These are phyloP conservation scores for Phylloporus rhodoxanthus DNA, from an alignment of 768 basidiomycete species.

Conservation along the genomic window DNA sequence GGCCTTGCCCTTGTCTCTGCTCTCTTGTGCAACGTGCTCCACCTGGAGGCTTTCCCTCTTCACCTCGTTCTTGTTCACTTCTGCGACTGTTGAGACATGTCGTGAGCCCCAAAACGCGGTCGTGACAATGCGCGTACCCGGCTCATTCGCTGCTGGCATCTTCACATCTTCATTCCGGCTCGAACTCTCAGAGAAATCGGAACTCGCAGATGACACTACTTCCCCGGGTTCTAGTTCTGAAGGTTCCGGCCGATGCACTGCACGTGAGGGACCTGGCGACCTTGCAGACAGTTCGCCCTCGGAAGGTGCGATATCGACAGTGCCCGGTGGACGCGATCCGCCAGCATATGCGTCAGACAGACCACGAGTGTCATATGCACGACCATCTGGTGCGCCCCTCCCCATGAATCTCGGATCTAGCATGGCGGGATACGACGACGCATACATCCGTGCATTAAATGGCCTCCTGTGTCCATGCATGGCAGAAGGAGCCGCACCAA, in stretches of 20 bases:
- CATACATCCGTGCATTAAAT: constrained; percentile 1
- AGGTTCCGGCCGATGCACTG: not conserved
- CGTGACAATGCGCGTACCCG: constrained; percentile 6
- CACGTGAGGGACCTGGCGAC: not conserved
- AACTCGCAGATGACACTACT: constrained; percentile 19
- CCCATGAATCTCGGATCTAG: constrained; percentile 11
- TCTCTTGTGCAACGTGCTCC: not conserved
- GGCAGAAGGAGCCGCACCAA: constrained; percentile 12
- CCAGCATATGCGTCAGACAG: not conserved
- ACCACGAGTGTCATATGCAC: not conserved
- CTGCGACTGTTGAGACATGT: not conserved
- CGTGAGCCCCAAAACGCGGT: not conserved
- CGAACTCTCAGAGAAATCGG: constrained; percentile 22
- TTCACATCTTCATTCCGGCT: constrained; percentile 17
- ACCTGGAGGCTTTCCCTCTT: not conserved
- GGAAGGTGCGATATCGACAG: not conserved
- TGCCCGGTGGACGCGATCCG: not conserved
- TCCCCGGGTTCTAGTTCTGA: constrained; percentile 24
- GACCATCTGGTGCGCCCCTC: not conserved
- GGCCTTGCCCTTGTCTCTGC: constrained; percentile 7
- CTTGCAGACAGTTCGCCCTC: constrained; percentile 5
- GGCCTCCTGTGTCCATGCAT: not conserved
- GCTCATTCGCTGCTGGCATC: not conserved
- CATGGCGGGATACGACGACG: constrained; percentile 10
- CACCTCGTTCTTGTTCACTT: not conserved